phyloP scores from a whole-genome alignment of 2,329 filamentous ascomycete species.

The Aspergillus arachidicola region DNA sequence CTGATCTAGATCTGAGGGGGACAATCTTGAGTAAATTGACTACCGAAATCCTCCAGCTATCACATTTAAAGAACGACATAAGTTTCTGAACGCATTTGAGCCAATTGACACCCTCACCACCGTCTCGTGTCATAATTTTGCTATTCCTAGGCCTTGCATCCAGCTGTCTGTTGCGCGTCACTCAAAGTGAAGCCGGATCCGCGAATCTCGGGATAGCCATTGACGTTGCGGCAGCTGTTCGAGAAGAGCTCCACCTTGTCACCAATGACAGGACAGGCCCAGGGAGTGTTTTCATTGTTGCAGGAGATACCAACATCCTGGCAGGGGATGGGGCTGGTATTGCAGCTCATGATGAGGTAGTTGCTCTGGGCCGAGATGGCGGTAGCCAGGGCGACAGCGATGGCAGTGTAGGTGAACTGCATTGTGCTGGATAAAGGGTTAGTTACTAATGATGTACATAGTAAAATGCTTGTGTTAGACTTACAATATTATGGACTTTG shows the following conservation, averaged over 20 bases:
- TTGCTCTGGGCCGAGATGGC: not conserved
- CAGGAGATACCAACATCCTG: not conserved
- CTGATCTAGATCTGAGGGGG: not conserved
- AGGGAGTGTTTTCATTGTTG: not conserved
- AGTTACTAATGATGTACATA: not conserved
- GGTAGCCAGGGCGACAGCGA: not conserved
- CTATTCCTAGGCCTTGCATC: not conserved
- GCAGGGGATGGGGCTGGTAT: not conserved
- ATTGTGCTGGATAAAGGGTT: not conserved
- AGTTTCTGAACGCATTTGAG: not conserved
- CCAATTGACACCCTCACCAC: not conserved
- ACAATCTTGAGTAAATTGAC: not conserved
- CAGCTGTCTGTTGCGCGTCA: not conserved
- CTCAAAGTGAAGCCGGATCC: not conserved
- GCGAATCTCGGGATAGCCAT: not conserved
- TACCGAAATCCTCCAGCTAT: not conserved
- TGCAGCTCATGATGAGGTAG: not conserved
- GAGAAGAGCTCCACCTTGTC: not conserved
- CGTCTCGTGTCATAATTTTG: not conserved
- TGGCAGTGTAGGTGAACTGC: not conserved
- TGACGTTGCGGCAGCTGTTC: not conserved
- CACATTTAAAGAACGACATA: not conserved
- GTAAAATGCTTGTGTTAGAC: accelerated
- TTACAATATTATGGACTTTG: not conserved
- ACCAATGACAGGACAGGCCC: not conserved